Evolutionary conservation across 148 eudicot species (phyloP), one percentile per base, ranked within the genome.

Genomic region (Vaccinium myrtillus): DNA sequence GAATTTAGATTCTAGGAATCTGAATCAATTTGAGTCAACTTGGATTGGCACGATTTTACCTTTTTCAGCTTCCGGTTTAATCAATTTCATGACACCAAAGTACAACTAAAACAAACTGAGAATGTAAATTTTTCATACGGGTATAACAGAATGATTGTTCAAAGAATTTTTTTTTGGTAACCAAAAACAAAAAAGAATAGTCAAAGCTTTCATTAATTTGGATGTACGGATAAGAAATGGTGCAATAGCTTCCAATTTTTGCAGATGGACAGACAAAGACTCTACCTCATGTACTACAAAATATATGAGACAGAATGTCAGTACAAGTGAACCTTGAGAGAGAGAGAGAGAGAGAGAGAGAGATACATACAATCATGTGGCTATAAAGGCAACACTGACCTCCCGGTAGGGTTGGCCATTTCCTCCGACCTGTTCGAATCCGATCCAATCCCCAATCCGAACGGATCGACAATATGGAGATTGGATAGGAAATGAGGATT

Each of bases 221-320:
- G n/a, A n/a, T n/a, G n/a, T 23, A 23, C 14, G 11, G 54, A 63
- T 19, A 63, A 13, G 23, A 78, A 16, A 14, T 65, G 43, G 54
- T 23, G n/a, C 75, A 81, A 81, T 65, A 65, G 15, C 75, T 48
- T 67, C 75, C 56, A 81, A 63, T 23, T 48, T 81, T 15, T 65
- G 10, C 32, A 7, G 46, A 67, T 48, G 71, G 75, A 50, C 43
- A 13, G 83, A 27, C 58, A 81, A 67, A 2, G 61, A 49, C 77
- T 49, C 8, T 49, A 69, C 83, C 14, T 27, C 54, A 69, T 23
- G 11, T 25, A 67, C 49, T 67, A 70, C 83, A 81, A 69, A 49
- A 48, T 6, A n/a, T n/a, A 81, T 15, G 46, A 5, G 76, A 67
- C 61, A 49, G 27, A 69, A 10, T 16, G 39, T 53, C 43, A 18